A percentile compares a stretch with the other conserved stretches of the same genome.
Conservation (phyloP, 2,329 filamentous ascomycete genomes). For the Cephalotrichum gorgonifer region DNA sequence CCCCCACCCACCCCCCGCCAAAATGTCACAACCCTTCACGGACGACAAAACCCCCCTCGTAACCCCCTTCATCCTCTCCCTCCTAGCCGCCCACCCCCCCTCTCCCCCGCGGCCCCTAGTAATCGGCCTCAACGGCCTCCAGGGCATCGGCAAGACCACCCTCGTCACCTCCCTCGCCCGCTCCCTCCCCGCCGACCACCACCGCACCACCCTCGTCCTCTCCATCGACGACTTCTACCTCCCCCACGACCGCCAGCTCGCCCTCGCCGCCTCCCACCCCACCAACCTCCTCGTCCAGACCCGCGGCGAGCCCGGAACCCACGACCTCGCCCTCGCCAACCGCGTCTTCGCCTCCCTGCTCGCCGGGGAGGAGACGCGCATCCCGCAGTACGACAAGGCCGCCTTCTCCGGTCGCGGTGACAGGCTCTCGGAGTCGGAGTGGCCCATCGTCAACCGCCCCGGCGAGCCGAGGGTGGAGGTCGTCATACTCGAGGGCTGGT, state of each 20-base stretch:
- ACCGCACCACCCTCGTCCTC: constrained; percentile 58
- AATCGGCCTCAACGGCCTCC: constrained; percentile 81
- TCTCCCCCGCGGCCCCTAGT: constrained; percentile 56
- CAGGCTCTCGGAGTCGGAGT: constrained; percentile 50
- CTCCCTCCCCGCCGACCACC: constrained; percentile 45
- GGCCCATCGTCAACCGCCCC: constrained; percentile 46
- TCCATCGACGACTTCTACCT: constrained; percentile 91
- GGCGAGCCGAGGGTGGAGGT: constrained; percentile 44
- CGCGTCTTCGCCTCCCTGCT: constrained; percentile 48
- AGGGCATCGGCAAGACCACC: constrained; percentile 88
- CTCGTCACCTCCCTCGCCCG: constrained; percentile 59
- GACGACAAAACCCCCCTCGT: constrained; percentile 74
- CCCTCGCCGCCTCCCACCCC: constrained; percentile 54
- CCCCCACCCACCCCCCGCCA: background rate
- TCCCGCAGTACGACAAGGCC: constrained; percentile 80
- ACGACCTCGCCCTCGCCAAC: constrained; percentile 59
- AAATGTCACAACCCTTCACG: constrained; percentile 32
- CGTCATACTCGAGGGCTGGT: constrained; percentile 85
- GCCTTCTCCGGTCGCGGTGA: constrained; percentile 68
- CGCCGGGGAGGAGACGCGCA: constrained; percentile 27
- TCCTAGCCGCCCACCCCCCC: constrained; percentile 36
- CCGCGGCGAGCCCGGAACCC: constrained; percentile 74
- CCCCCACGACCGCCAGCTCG: constrained; percentile 55
- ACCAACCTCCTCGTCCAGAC: constrained; percentile 69
- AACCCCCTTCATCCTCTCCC: constrained; percentile 64